These are phyloP conservation scores for Echinosophora koreensis DNA, from an alignment of 306 rosid species.

Conservation along the genomic window DNA sequence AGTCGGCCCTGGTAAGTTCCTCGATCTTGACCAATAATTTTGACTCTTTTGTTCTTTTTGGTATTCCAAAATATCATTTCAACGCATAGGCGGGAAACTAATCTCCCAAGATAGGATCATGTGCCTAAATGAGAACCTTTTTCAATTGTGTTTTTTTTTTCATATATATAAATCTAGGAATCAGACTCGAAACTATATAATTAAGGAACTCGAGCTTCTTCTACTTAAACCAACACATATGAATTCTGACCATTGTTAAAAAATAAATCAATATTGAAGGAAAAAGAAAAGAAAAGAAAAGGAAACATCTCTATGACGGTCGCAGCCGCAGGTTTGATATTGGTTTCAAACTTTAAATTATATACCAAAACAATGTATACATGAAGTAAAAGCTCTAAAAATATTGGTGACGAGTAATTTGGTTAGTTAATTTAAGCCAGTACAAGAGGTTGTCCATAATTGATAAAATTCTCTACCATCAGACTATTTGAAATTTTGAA, in stretches of 20 bases:
- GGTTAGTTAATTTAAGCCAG: slow-evolving; percentile 31
- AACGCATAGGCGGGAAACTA: no score
- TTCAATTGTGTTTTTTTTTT: no score
- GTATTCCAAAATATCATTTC: no score
- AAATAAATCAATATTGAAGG: neutral
- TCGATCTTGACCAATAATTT: neutral
- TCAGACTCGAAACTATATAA: no score
- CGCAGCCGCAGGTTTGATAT: neutral
- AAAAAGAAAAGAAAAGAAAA: neutral
- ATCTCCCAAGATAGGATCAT: no score
- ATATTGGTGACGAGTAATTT: slow-evolving; percentile 39
- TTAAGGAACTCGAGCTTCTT: no score
- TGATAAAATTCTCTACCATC: slow-evolving; percentile 33
- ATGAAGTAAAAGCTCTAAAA: slow-evolving; percentile 24
- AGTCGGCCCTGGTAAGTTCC: neutral
- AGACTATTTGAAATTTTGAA: neutral
- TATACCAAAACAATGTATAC: slow-evolving; percentile 24
- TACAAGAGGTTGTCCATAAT: slow-evolving; percentile 11
- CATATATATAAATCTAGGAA: no score
- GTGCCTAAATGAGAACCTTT: no score
- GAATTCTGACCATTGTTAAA: no score
- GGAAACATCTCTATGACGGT: neutral
- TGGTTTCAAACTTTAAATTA: neutral
- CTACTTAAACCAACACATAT: no score
- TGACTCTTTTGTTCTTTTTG: slow-evolving; percentile 5